These are phyloP conservation scores for Naganishia friedmannii DNA, from an alignment of 768 basidiomycete genomes.

Conservation along the genomic window DNA sequence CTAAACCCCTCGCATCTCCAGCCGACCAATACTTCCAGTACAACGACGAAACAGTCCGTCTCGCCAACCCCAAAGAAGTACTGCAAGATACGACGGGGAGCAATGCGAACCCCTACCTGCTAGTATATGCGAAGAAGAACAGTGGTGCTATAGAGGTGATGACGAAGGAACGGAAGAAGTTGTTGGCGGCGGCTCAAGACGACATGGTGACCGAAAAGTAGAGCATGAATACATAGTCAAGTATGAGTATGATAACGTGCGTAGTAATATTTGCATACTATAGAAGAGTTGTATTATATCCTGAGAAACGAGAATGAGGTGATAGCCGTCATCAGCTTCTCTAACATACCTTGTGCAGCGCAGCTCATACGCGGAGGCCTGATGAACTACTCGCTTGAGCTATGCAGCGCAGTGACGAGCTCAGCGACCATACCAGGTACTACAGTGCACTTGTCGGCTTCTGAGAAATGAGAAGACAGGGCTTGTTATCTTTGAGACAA, in stretches of 20 bases:
- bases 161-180: slow-evolving; percentile 16
- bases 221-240: not conserved
- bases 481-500: not conserved
- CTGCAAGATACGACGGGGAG: slow-evolving; percentile 69
- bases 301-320: not conserved
- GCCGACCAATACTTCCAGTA: slow-evolving; percentile 91
- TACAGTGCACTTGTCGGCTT: too few relatives aligned
- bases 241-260: not conserved
- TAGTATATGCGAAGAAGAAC: slow-evolving; percentile 52
- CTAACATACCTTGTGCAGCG: too few relatives aligned
- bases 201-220: not conserved
- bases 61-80: slow-evolving; percentile 75
- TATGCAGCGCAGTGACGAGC: too few relatives aligned
- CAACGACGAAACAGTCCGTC: slow-evolving; percentile 82
- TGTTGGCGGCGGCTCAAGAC: not conserved
- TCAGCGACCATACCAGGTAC: too few relatives aligned
- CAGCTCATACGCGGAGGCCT: too few relatives aligned
- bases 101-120: slow-evolving; percentile 53
- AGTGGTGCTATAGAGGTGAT: slow-evolving; percentile 18
- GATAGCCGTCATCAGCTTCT: not conserved
- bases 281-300: not conserved
- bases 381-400: too few relatives aligned
- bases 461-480: not conserved
- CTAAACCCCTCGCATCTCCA: slow-evolving; percentile 24
- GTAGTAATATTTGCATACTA: not conserved